phyloP scores from a whole-genome alignment of 2,329 filamentous ascomycete species.

The Alternaria ethzedia region DNA sequence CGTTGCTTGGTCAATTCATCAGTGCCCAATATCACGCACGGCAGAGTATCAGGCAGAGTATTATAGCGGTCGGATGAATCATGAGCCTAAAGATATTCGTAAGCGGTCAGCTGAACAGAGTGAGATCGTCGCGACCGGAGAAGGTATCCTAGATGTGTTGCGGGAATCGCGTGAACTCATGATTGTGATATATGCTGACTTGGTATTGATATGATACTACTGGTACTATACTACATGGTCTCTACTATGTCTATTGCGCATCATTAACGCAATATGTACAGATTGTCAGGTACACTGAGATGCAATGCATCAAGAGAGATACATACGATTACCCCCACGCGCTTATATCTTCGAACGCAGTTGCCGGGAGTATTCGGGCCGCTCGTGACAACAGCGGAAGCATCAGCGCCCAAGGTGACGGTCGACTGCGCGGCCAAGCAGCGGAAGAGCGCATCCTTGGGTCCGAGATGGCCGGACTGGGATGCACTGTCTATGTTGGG shows the following conservation, averaged over 20 bases:
- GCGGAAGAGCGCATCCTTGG: conserved; percentile 52
- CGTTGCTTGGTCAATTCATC: neutral
- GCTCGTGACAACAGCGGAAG: conserved; percentile 1
- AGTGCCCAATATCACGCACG: neutral
- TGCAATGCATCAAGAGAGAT: neutral
- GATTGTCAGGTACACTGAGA: neutral
- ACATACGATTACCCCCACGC: neutral
- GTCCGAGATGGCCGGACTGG: conserved; percentile 56
- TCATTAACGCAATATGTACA: neutral
- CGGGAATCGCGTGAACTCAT: neutral
- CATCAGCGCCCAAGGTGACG: conserved; percentile 8
- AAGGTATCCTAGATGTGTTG: neutral
- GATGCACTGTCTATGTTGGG: conserved; percentile 50
- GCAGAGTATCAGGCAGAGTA: neutral
- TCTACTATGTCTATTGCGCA: neutral
- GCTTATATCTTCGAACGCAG: conserved; percentile 1
- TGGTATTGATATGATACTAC: neutral
- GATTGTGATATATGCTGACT: neutral
- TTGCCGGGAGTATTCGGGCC: conserved; percentile 4
- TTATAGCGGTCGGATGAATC: neutral
- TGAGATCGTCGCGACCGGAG: neutral
- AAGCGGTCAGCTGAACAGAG: conserved; percentile 1
- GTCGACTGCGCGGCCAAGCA: conserved; percentile 1
- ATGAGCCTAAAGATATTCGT: neutral
- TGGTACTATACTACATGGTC: neutral